These are phyloP conservation scores for Eustoma russellianum DNA, from an alignment of 257 asterid species.

Conservation along the genomic window DNA sequence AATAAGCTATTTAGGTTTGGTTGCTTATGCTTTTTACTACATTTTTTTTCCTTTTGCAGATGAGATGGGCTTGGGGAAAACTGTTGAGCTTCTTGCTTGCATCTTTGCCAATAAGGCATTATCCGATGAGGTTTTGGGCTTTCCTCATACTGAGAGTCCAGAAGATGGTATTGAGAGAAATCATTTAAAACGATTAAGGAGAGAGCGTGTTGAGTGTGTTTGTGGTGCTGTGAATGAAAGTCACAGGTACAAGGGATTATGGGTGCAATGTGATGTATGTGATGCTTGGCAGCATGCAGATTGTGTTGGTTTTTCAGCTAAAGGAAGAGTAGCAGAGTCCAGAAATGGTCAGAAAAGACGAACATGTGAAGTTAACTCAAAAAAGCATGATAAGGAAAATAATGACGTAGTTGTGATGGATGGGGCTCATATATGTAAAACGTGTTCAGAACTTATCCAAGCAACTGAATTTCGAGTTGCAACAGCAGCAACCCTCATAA, in stretches of 20 bases:
- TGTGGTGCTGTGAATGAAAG: conserved; percentile 93
- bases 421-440: conserved; percentile 53
- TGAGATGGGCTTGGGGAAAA: conserved; percentile 99
- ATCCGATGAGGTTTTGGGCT: conserved; percentile 38
- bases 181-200: conserved; percentile 55
- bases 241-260: conserved; percentile 61
- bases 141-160: conserved; percentile 27
- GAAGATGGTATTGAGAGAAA: conserved; percentile 30
- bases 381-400: conserved; percentile 33
- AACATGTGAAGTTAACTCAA: conserved; percentile 7
- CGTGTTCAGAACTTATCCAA: conserved; percentile 74
- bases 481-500: conserved; percentile 93
- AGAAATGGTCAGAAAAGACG: conserved; percentile 20
- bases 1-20: conserved; percentile 21
- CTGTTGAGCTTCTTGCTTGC: conserved; percentile 92
- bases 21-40: conserved; percentile 20
- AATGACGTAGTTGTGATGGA: conserved; percentile 50
- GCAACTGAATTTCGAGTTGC: conserved; percentile 77
- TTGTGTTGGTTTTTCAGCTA: conserved; percentile 83
- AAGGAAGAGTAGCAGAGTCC: conserved; percentile 30
- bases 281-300: conserved; percentile 99
- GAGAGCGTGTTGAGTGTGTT: conserved; percentile 89
- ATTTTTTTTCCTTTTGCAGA: too few relatives aligned
- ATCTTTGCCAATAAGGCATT: conserved; percentile 63
- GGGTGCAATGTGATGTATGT: conserved; percentile 97